phyloP scores from a whole-genome alignment of 305 asterid species.

The Solanum chacoense region DNA sequence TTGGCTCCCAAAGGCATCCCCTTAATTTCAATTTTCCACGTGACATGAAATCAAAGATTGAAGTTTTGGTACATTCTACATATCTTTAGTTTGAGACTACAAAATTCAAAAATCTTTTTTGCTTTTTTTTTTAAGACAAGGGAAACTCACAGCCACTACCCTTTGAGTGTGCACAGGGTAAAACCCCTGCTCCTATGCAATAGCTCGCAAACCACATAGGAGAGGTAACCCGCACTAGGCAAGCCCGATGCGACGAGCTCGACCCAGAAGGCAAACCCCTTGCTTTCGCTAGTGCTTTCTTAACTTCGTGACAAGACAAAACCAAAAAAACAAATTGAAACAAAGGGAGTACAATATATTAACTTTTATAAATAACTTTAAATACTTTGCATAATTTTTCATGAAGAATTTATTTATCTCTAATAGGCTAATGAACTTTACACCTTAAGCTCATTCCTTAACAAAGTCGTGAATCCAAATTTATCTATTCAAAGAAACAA shows the following conservation, averaged over 20 bases:
- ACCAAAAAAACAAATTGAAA: not conserved
- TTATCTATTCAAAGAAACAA: not conserved
- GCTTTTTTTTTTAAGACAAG: not conserved
- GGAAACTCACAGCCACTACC: no score
- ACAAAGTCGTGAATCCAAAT: not conserved
- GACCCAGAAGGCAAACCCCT: no score
- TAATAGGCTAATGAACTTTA: not conserved
- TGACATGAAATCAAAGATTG: not conserved
- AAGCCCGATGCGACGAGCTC: no score
- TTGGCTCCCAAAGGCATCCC: not conserved
- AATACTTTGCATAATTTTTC: not conserved
- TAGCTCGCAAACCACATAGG: no score
- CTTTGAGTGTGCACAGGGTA: no score
- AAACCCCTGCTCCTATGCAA: no score
- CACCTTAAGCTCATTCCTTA: not conserved
- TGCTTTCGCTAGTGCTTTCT: no score
- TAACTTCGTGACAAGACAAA: not conserved
- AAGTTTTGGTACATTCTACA: not conserved
- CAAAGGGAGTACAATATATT: not conserved
- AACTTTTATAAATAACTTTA: not conserved
- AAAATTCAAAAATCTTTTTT: no score
- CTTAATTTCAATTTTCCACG: not conserved
- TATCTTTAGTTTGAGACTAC: not conserved
- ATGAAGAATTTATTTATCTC: not conserved
- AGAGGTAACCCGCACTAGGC: no score